Percentiles rank a stretch among this genome's conserved stretches.
phyloP scores from a whole-genome alignment of 768 basidiomycete genomes.

The Mycena floridula region DNA sequence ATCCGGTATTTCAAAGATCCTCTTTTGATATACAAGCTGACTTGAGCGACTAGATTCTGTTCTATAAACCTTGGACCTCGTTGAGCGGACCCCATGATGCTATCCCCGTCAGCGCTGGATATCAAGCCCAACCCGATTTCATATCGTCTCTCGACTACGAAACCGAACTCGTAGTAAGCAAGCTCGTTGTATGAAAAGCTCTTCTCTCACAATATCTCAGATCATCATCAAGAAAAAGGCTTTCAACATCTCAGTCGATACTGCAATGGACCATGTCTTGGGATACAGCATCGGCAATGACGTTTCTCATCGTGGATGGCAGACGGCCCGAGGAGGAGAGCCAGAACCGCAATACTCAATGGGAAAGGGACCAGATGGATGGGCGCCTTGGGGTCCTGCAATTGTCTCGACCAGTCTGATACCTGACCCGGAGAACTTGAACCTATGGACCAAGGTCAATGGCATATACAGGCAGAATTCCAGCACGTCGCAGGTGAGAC shows the following conservation, averaged over 20 bases:
- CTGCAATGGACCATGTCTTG: constrained; percentile 34
- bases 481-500: constrained; percentile 32
- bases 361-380: constrained; percentile 20
- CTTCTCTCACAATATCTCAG: too few relatives aligned
- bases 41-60: constrained; percentile 21
- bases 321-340: constrained; percentile 34
- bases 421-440: constrained; percentile 12
- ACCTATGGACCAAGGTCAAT: constrained; percentile 36
- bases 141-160: constrained; percentile 35
- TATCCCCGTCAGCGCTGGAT: constrained; percentile 29
- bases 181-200: too few relatives aligned
- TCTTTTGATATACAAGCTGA: too few relatives aligned
- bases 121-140: constrained; percentile 33
- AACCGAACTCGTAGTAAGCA: constrained; percentile 36
- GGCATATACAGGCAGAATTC: constrained; percentile 31
- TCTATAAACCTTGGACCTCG: constrained; percentile 29
- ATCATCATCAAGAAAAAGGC: constrained; percentile 34
- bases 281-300: constrained; percentile 35
- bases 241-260: constrained; percentile 35
- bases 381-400: background rate
- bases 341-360: constrained; percentile 37
- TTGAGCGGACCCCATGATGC: constrained; percentile 28
- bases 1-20: too few relatives aligned
- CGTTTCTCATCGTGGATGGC: constrained; percentile 38
- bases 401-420: background rate